These are phyloP conservation scores for Cadophora gregata DNA, from an alignment of 2,329 filamentous ascomycete genomes.

Conservation along the genomic window DNA sequence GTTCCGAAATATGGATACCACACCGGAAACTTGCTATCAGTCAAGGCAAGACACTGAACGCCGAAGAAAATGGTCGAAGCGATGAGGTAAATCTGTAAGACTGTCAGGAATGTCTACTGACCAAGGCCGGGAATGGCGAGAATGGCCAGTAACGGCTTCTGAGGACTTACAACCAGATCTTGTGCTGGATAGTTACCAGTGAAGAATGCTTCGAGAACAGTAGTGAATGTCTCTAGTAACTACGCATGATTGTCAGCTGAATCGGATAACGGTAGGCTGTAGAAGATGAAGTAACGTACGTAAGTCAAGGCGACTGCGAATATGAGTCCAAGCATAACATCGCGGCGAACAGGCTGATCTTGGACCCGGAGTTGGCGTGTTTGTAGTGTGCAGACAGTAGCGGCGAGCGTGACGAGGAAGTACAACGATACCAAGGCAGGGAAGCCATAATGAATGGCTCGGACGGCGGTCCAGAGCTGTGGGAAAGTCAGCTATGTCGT, in stretches of 20 bases:
- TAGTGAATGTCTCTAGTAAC: slow-evolving; percentile 42
- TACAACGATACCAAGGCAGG: slow-evolving; percentile 62
- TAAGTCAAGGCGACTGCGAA: slow-evolving; percentile 47
- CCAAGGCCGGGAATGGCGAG: neutral
- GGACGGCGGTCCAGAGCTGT: slow-evolving; percentile 35
- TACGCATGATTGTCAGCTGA: slow-evolving; percentile 37
- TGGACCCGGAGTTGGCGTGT: slow-evolving; percentile 48
- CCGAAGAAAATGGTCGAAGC: slow-evolving; percentile 70
- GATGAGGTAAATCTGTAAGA: slow-evolving; percentile 57
- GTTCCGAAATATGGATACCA: slow-evolving; percentile 70
- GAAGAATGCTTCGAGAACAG: slow-evolving; percentile 36
- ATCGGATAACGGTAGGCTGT: too few species aligned
- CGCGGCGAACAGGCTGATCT: slow-evolving; percentile 49
- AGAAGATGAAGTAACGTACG: slow-evolving; percentile 43
- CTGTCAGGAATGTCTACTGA: slow-evolving; percentile 18
- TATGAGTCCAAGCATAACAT: slow-evolving; percentile 50
- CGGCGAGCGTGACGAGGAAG: slow-evolving; percentile 57
- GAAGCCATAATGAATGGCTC: slow-evolving; percentile 60
- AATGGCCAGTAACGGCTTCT: neutral
- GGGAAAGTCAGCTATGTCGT: slow-evolving; percentile 20
- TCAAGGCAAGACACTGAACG: slow-evolving; percentile 61
- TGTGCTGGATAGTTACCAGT: slow-evolving; percentile 38
- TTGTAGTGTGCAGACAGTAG: slow-evolving; percentile 61
- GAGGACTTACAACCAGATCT: slow-evolving; percentile 42
- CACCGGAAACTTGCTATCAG: slow-evolving; percentile 55